A percentile compares a stretch with the other conserved stretches of the same genome.
phyloP scores from a whole-genome alignment of 2,329 filamentous ascomycete species.

The Fusarium xyrophilum region DNA sequence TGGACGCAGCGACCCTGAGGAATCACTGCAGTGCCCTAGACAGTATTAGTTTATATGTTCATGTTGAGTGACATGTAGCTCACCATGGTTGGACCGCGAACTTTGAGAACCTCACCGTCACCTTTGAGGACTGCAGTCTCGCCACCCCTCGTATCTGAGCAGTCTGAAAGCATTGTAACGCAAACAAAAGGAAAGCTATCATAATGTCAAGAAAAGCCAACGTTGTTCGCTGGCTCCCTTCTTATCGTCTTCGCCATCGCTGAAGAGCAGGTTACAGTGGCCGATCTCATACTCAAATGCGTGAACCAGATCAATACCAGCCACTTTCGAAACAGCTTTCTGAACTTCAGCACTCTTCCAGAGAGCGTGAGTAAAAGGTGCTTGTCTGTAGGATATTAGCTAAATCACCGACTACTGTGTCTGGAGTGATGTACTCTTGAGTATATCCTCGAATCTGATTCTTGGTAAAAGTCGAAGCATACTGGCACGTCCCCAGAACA shows the following conservation, averaged over 20 bases:
- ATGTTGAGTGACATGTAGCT: conserved; percentile 23
- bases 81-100: conserved; percentile 67
- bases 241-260: conserved; percentile 51
- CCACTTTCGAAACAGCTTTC: conserved; percentile 57
- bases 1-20: conserved; percentile 72
- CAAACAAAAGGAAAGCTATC: conserved; percentile 74
- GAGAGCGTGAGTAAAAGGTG: conserved; percentile 67
- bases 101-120: conserved; percentile 61
- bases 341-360: conserved; percentile 55
- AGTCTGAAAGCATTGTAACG: conserved; percentile 72
- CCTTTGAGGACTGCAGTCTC: conserved; percentile 67
- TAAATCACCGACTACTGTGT: background rate
- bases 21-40: conserved; percentile 67
- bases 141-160: conserved; percentile 67
- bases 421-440: conserved; percentile 53
- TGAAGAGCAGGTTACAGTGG: conserved; percentile 62
- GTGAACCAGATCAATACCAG: conserved; percentile 61
- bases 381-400: conserved; percentile 44
- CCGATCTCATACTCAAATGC: conserved; percentile 63
- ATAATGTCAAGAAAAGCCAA: conserved; percentile 62
- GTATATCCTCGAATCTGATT: conserved; percentile 62
- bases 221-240: conserved; percentile 57
- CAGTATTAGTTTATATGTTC: conserved; percentile 14
- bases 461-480: conserved; percentile 53
- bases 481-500: conserved; percentile 63